Evolutionary conservation across 2,329 filamentous ascomycete species (phyloP), one percentile per base, ranked within the genome.

Genomic region (Diaporthe sp.): DNA sequence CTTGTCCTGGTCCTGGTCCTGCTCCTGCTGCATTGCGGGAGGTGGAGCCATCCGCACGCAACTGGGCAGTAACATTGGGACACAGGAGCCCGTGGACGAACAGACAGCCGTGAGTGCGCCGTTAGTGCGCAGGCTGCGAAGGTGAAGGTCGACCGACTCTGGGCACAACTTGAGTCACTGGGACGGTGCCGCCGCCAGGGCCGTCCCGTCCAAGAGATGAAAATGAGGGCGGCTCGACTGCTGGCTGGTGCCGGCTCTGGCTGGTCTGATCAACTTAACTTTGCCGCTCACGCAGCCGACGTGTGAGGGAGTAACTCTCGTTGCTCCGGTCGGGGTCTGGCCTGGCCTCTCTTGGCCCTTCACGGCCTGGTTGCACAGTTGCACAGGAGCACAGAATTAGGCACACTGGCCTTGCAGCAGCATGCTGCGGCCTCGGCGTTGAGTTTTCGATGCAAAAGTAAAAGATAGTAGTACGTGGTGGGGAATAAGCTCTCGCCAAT

Each of bases 1-100:
- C 44, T 39, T n/a, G 44, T 12, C 44, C 61, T 17, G 19, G 61
- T 12, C 42, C 61, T 50, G 8, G 30, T 17, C 39, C 13, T 10
- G 42, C 42, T 66, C 50, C 44, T 51, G 63, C 44, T 66, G 63
- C 63, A 66, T 66, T 66, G 69, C 69, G 69, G 69, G 69, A 61
- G 69, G 69, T 71, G 69, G 69, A 71, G 56, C 69, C 44, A 71
- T 71, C 69, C 69, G 56, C 69, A 71, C 53, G 44, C 44, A 51
- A 66, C 58, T 61, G 69, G 69, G 69, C 69, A 71, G 47, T 66
- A 27, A 37, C 30, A 66, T 50, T 66, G 30, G 61, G 19, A 47
- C 59, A 65, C 59, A 65, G 42, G 37, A 65, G 27, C 59, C 59
- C 42, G 27, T 47, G 39, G 25, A n/a, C 42, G 56, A 9, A 25